Percentiles rank a stretch among this genome's conserved stretches.
phyloP scores from a whole-genome alignment of 2,329 filamentous ascomycete genomes.

The Phyllosticta capitalensis region DNA sequence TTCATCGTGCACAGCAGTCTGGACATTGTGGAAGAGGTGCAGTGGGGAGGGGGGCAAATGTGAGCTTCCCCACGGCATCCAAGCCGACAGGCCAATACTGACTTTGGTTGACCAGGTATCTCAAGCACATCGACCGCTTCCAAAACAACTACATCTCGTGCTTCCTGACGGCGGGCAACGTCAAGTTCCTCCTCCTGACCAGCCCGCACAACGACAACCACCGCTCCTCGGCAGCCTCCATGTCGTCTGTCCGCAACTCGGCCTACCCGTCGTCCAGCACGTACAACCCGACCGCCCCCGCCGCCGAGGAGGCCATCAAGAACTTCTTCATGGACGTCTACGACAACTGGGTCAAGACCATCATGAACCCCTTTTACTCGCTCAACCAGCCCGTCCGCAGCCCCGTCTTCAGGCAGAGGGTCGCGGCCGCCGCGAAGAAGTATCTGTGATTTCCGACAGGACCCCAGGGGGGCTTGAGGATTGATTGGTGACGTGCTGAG shows the following conservation, averaged over 20 bases:
- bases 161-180: conserved; percentile 86
- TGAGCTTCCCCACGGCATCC: conserved; percentile 33
- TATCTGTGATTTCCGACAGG: conserved; percentile 52
- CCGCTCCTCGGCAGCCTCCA: conserved; percentile 13
- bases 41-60: conserved; percentile 84
- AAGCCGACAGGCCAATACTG: conserved; percentile 10
- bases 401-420: conserved; percentile 72
- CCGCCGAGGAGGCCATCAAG: conserved; percentile 90
- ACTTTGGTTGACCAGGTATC: conserved; percentile 54
- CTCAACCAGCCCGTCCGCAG: conserved; percentile 79
- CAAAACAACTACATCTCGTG: conserved; percentile 92
- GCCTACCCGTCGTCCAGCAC: conserved; percentile 58
- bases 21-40: conserved; percentile 91
- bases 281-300: conserved; percentile 71
- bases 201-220: conserved; percentile 45
- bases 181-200: conserved; percentile 90
- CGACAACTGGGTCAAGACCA: conserved; percentile 91
- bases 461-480: background rate
- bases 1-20: conserved; percentile 92
- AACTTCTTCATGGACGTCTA: conserved; percentile 95
- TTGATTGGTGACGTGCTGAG: background rate
- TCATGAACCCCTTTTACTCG: conserved; percentile 94
- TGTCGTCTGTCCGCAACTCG: conserved; percentile 33
- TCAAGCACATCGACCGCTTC: conserved; percentile 95
- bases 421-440: conserved; percentile 83